Conservation (phyloP, 352 stramenopile genomes). For the Halophytophthora polymorphica region DNA sequence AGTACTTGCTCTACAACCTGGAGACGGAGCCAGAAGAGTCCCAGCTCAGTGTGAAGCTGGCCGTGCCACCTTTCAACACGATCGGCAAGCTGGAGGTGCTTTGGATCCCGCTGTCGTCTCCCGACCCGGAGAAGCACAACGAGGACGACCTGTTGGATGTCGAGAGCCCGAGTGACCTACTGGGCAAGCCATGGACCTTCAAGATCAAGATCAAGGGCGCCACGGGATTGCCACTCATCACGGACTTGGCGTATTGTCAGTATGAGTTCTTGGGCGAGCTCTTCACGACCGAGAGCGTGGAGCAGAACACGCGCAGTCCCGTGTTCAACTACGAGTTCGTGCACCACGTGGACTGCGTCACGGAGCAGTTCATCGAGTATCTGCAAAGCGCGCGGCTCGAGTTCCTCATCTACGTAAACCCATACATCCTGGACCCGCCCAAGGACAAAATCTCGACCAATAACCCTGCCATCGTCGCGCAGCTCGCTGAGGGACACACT, state of each 20-base stretch:
- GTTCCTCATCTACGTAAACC: constrained; percentile 89
- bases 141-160: constrained; percentile 69
- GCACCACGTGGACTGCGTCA: constrained; percentile 86
- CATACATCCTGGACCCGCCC: constrained; percentile 81
- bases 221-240: constrained; percentile 85
- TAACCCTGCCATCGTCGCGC: constrained; percentile 66
- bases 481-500: constrained; percentile 47
- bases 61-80: constrained; percentile 90
- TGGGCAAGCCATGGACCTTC: constrained; percentile 91
- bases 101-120: constrained; percentile 84
- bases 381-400: constrained; percentile 77
- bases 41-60: constrained; percentile 89
- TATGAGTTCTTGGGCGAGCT: constrained; percentile 93
- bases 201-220: constrained; percentile 82
- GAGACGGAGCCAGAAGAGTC: constrained; percentile 89
- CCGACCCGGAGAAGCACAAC: constrained; percentile 64
- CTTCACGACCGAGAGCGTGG: constrained; percentile 90
- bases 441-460: constrained; percentile 79
- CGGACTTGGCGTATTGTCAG: constrained; percentile 88
- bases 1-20: constrained; percentile 91
- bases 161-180: constrained; percentile 64
- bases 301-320: constrained; percentile 84
- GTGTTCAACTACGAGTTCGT: constrained; percentile 89
- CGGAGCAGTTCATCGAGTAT: constrained; percentile 86
- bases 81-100: constrained; percentile 90